Base-by-base conservation (phyloP, 2,329 filamentous ascomycete genomes). In the Xylaria sp. region DNA sequence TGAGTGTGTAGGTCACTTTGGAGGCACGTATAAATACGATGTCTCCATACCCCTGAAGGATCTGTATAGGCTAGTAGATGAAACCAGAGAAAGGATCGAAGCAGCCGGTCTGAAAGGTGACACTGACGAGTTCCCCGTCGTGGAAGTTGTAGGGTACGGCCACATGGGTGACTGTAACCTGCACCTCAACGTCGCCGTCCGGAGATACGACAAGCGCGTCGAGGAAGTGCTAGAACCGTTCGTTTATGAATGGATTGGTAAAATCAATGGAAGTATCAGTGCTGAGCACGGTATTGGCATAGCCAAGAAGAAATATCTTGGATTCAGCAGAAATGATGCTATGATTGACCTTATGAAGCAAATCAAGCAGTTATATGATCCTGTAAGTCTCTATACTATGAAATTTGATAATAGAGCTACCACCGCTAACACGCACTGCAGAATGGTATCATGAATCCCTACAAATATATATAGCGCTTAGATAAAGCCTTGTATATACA, bases 391-490 rank as follows among this genome's bases (percentile, higher is more conserved):
- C 60, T 39, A 49, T 51, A 17, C 31, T 31, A 39, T n/a, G 1
- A 39, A 7, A 33, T 51, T 47, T 31, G 4, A 56, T 44, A 39
- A 65, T 38, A 11, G 13, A 3, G 20, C 20, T n/a, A 45, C 36
- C 10, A 25, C 20, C 61, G 71, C 73, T 69, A 70, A 69, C 58
- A 29, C 27, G n/a, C n/a, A 54, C 53, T 59, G 25, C 74, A 97
- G 93, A 97, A 97, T 73, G 94, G 94, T 54, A 98, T 98, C 80
- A 96, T 98, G 93, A 98, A 97, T 81, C 95, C 95, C 0, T 98
- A 98, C 85, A 98, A 98, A 82, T 98, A 97, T 79, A 91, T 98
- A 72, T 90, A 81, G 58, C 9, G 33, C 11, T 15, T 39, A 61
- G 5, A 63, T 57, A 56, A n/a, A 62, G 7, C 6, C 11, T 5